Evolutionary conservation across 2,329 filamentous ascomycete genomes (phyloP), one percentile per base, ranked within the genome.

Genomic region (Alternaria atra): DNA sequence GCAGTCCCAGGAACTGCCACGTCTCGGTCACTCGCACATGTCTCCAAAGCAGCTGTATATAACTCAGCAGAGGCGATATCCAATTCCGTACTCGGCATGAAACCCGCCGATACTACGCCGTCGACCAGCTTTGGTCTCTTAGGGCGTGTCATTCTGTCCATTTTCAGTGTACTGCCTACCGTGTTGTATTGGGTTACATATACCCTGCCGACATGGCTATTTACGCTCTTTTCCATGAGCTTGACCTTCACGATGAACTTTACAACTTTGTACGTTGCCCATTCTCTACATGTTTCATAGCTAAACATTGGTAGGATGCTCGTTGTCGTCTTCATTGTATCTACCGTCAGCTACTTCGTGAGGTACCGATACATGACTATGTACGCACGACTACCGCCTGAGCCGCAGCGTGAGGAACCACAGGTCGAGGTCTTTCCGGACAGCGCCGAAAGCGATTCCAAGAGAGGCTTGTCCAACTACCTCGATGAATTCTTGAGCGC

Each of bases 231-330:
- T 74, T 97, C 93, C 6, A 94, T 93, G 66, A 97, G 92, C 79
- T 84, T 97, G 83, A 99, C 95, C 0, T 92, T 99, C 74, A 99
- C 95, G 10, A 96, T 99, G 94, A 98, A 98, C 77, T 94, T 95
- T 70, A 98, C 94, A 20, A 99, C 95, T 17, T 80, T 99, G 89
- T 96, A 88, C 76, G 89, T 53, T 32, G 72, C 25, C 39, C 15
- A 32, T n/a, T 20, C 23, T 37, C 1, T 12, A 1, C 2, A 43
- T 55, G 20, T 67, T 23, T 15, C 52, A 52, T 78, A 8, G 81
- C 72, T 74, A 55, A 72, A 56, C 39, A 1, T 8, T 5, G 8
- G 15, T 51, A 80, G 77, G 46, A 70, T 80, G 68, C 58, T 98
- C 68, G 92, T 98, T 58, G 74, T 93, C 60, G 84, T 90, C 37